Base-by-base conservation (phyloP, 2,329 filamentous ascomycete species). In the Aspergillus pseudoglaucus region DNA sequence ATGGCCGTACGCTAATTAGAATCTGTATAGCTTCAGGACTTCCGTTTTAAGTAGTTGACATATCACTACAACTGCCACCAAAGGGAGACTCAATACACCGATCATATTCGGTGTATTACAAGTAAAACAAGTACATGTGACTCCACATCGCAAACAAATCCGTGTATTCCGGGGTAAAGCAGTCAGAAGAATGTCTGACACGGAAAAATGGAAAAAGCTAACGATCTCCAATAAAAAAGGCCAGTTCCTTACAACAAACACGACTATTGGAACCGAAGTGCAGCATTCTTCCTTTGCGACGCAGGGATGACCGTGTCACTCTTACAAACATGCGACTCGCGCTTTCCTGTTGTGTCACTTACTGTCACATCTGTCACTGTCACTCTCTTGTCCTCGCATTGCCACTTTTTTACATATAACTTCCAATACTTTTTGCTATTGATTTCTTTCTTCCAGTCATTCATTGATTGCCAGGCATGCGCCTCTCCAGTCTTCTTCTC, bases 401-500 rank as follows among this genome's bases (percentile, higher is more conserved):
- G 20, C 47, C 48, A 33, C 42, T 55, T 47, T 20, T 48, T 53
- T 46, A 12, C 37, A 15, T 47, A 44, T 44, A 37, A 40, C 42
- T 30, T 25, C 37, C n/a, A 15, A 46, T 43, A 10, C 41, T 38
- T 22, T 44, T 20, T 48, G 14, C 6, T 38, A 2, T 38, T 38
- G 7, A n/a, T 8, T 8, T 15, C 8, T 15, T 39, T 15, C 3
- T 39, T 10, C 10, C 5, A 39, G 17, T 39, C 37, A 5, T 3
- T 17, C 37, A 10, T 12, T 39, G 4, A 20, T 6, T 20, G 18
- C 5, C 18, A 12, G 10, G 8, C 7, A 39, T 39, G 37, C 37
- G 37, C 30, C 45, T 44, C 5, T 47, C 53, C 42, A 54, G 49
- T 3, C 42, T 65, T 47, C 46, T 58, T 48, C 49, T 66, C 8